phyloP scores from a whole-genome alignment of 768 basidiomycete species.

The Nidularia pulvinata region DNA sequence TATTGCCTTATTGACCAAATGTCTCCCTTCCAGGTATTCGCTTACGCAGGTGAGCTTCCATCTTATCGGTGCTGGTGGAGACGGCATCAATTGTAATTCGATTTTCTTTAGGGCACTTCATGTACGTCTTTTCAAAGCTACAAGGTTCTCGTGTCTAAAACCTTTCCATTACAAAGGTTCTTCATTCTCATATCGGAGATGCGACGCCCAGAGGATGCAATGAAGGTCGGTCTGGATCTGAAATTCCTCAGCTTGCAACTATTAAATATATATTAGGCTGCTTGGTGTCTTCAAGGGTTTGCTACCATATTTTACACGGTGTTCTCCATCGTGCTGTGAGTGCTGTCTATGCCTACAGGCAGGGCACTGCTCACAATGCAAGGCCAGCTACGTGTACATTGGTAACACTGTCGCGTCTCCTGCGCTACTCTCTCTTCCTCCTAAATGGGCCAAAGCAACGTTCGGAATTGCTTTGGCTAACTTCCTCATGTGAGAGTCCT shows the following conservation, averaged over 20 bases:
- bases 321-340: constrained; percentile 37
- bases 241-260: not conserved
- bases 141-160: not conserved
- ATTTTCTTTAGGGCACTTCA: constrained; percentile 54
- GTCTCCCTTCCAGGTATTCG: not conserved
- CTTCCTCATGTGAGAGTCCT: constrained; percentile 41
- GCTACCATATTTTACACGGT: constrained; percentile 47
- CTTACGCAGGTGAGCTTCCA: no score
- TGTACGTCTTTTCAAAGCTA: constrained; percentile 23
- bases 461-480: constrained; percentile 50
- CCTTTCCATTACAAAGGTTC: constrained; percentile 32
- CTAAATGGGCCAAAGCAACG: constrained; percentile 46
- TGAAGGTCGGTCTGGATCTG: constrained; percentile 37
- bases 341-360: not conserved
- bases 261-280: constrained; percentile 29
- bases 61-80: not conserved
- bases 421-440: constrained; percentile 43
- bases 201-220: constrained; percentile 47
- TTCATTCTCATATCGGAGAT: constrained; percentile 62
- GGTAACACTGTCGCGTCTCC: constrained; percentile 47
- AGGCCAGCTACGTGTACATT: constrained; percentile 40
- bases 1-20: no score
- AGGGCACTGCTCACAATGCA: not conserved
- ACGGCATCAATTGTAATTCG: constrained; percentile 28
- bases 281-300: constrained; percentile 54